Evolutionary conservation across 148 eudicot species (phyloP).

Genomic region (Agrostemma githago): DNA sequence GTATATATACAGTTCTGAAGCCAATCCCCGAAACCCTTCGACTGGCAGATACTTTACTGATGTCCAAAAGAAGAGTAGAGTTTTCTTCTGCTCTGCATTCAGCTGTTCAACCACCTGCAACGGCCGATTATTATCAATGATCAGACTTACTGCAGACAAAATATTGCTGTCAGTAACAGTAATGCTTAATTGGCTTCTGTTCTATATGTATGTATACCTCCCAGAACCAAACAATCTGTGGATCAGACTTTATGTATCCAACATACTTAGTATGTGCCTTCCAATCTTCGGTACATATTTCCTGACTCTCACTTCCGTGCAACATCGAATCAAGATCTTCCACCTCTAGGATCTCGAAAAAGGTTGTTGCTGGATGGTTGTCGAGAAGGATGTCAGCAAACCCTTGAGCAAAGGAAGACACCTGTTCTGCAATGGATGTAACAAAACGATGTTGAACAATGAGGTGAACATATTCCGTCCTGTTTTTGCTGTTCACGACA

Average conservation of each 20-base stretch:
- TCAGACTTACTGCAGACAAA: not conserved
- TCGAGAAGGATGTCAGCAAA: slow-evolving; percentile 61
- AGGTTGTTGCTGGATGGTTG: slow-evolving; percentile 20
- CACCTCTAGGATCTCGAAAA: slow-evolving; percentile 63
- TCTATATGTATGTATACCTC: slow-evolving; percentile 44
- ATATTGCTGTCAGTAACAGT: not conserved
- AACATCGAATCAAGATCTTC: slow-evolving; percentile 84
- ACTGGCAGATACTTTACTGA: slow-evolving; percentile 73
- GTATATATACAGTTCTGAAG: slow-evolving; percentile 60
- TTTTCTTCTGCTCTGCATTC: slow-evolving; percentile 60
- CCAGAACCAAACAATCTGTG: slow-evolving; percentile 88
- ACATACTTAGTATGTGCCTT: slow-evolving; percentile 73
- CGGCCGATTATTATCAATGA: not conserved
- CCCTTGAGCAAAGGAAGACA: slow-evolving; percentile 57
- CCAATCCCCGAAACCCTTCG: slow-evolving; percentile 80
- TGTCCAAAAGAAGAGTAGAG: slow-evolving; percentile 94
- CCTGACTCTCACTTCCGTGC: slow-evolving; percentile 60
- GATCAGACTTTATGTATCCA: slow-evolving; percentile 66
- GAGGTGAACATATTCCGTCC: slow-evolving; percentile 57
- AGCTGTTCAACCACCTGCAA: slow-evolving; percentile 57
- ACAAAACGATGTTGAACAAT: slow-evolving; percentile 69
- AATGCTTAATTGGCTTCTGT: slow-evolving; percentile 8
- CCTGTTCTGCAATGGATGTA: slow-evolving; percentile 56
- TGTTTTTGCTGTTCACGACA: slow-evolving; percentile 62
- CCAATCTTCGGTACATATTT: slow-evolving; percentile 83